Percentiles rank a stretch among this genome's conserved stretches.
These are phyloP conservation scores for Acanthamoeba triangularis DNA, from an alignment of 208 protist genomes.

Conservation along the genomic window DNA sequence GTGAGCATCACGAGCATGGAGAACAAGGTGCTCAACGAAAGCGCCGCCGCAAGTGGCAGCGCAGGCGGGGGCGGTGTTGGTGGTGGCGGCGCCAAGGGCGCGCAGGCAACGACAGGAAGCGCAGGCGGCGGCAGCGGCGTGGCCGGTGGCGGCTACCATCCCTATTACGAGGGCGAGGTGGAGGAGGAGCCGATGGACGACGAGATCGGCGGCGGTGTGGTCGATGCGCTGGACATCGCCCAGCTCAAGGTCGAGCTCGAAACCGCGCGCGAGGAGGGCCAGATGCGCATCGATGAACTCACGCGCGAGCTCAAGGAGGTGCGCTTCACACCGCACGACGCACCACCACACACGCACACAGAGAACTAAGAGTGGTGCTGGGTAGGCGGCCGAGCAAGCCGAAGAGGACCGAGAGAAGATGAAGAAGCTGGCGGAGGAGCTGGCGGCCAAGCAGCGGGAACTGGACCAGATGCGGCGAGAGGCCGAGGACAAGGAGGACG, in stretches of 20 bases:
- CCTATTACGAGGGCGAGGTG: background rate
- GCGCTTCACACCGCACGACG: no score
- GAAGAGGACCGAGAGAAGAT: constrained; percentile 20
- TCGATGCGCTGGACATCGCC: constrained; percentile 8
- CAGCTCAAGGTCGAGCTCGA: constrained; percentile 64
- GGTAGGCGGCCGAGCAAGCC: constrained; percentile 36
- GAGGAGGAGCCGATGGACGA: background rate
- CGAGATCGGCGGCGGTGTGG: background rate
- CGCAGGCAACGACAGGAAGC: background rate
- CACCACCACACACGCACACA: background rate
- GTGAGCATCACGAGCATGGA: constrained; percentile 29
- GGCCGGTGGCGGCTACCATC: background rate
- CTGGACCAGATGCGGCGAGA: constrained; percentile 37
- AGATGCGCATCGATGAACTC: constrained; percentile 43
- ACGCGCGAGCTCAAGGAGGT: constrained; percentile 18
- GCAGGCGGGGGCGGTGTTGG: background rate
- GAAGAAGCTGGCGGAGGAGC: background rate
- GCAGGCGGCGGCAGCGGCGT: no score
- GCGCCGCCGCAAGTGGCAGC: background rate
- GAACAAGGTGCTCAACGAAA: background rate
- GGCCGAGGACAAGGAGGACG: background rate
- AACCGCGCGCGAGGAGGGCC: constrained; percentile 3
- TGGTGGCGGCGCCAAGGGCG: background rate
- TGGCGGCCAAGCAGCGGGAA: constrained; percentile 12
- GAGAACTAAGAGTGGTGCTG: background rate